phyloP scores from a whole-genome alignment of 129 eudicot species.

The Kitagawia praeruptora region DNA sequence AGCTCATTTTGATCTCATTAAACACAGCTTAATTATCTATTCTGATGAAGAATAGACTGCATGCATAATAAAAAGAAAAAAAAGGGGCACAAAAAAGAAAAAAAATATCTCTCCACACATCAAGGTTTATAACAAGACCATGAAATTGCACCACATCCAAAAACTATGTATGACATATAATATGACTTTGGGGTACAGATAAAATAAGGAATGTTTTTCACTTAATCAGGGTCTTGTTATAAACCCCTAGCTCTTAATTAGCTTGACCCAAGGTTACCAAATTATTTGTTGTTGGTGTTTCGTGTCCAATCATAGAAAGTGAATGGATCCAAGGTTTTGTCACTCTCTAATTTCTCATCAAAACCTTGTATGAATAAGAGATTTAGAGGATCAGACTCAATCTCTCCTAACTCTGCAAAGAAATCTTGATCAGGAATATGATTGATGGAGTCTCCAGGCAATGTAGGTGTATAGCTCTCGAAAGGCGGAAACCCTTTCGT shows the following conservation, averaged over 20 bases:
- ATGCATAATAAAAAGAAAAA: not conserved
- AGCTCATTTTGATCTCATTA: not conserved
- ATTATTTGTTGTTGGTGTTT: constrained; percentile 12
- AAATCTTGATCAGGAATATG: constrained; percentile 38
- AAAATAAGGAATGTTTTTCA: not conserved
- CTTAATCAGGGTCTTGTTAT: constrained; percentile 6
- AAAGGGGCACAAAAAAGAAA: too few species aligned
- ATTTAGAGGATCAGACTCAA: constrained; percentile 66
- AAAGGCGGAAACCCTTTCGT: constrained; percentile 25
- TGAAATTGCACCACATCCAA: constrained; percentile 5
- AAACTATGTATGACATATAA: not conserved
- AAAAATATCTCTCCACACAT: not conserved
- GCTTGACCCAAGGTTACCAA: constrained; percentile 9
- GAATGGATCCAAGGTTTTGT: constrained; percentile 67
- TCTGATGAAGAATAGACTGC: not conserved
- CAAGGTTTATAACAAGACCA: constrained; percentile 11
- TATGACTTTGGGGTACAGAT: not conserved
- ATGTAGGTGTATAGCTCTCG: constrained; percentile 41
- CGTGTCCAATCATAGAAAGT: constrained; percentile 46
- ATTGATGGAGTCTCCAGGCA: constrained; percentile 26
- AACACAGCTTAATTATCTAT: not conserved
- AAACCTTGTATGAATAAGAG: constrained; percentile 54
- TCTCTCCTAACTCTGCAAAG: constrained; percentile 72
- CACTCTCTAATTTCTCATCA: constrained; percentile 26
- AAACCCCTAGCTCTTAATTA: constrained; percentile 18